Evolutionary conservation across 2,329 filamentous ascomycete species (phyloP).

Genomic region (Paradendryphiella salina): DNA sequence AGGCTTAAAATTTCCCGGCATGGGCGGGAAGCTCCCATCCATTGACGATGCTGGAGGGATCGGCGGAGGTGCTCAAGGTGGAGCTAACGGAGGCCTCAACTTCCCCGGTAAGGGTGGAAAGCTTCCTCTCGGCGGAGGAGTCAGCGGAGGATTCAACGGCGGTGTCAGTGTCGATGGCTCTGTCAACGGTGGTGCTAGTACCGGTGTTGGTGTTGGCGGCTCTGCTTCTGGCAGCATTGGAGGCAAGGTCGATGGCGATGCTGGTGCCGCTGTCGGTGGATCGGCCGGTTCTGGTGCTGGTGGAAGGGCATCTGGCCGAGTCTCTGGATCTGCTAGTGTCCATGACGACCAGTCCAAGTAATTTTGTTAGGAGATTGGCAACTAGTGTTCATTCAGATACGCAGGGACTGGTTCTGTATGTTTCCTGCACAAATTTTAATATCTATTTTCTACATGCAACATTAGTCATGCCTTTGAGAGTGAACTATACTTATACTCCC

Average conservation of each 20-base stretch:
- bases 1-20: no score
- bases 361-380: no score
- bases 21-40: no score
- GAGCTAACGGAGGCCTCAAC: background rate
- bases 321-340: background rate
- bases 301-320: background rate
- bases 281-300: background rate
- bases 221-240: background rate
- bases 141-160: background rate
- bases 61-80: background rate
- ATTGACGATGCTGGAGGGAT: background rate
- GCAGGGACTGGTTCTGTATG: no score
- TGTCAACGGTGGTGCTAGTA: constrained; percentile 1
- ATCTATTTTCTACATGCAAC: no score
- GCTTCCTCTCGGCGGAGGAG: no score
- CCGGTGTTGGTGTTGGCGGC: background rate
- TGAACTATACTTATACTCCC: no score
- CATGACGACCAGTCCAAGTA: background rate
- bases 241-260: background rate
- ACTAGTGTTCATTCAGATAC: no score
- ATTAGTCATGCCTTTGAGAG: no score
- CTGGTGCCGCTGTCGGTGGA: background rate
- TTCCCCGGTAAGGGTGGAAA: no score
- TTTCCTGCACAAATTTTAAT: no score
- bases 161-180: background rate